These are phyloP conservation scores for Fusarium sp. DNA, from an alignment of 2,329 filamentous ascomycete genomes.

Conservation along the genomic window DNA sequence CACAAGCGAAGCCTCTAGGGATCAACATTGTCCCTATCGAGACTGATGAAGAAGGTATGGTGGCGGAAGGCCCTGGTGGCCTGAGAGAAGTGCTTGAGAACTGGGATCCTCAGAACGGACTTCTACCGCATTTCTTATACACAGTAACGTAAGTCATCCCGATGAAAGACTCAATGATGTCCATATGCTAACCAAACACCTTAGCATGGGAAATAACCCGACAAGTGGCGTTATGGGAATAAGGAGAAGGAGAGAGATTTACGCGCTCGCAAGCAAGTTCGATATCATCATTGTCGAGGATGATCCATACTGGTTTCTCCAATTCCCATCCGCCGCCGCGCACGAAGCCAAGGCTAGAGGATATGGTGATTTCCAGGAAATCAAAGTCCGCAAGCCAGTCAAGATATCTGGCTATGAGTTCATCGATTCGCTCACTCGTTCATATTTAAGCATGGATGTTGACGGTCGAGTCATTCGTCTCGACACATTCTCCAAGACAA, in stretches of 20 bases:
- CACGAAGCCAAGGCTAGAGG: conserved; percentile 63
- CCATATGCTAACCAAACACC: not conserved
- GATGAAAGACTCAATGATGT: not conserved
- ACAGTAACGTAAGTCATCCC: conserved; percentile 79
- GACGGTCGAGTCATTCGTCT: conserved; percentile 90
- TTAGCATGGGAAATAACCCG: conserved; percentile 79
- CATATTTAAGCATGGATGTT: conserved; percentile 82
- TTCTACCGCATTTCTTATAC: conserved; percentile 86
- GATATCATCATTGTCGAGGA: conserved; percentile 94
- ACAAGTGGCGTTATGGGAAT: conserved; percentile 81
- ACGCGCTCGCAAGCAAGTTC: conserved; percentile 82
- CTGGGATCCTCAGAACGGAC: conserved; percentile 82
- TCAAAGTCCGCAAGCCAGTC: conserved; percentile 49
- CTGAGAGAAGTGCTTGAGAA: conserved; percentile 82
- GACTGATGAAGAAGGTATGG: conserved; percentile 84
- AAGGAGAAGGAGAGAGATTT: conserved; percentile 80
- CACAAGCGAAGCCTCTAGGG: conserved; percentile 73
- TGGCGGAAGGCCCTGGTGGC: conserved; percentile 77
- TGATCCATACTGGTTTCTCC: conserved; percentile 95
- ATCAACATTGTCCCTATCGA: conserved; percentile 79
- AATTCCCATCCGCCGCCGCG: conserved; percentile 78
- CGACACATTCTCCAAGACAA: conserved; percentile 94
- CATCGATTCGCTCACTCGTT: conserved; percentile 85
- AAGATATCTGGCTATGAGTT: conserved; percentile 75
- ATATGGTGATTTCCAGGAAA: conserved; percentile 47